Evolutionary conservation across 2,329 filamentous ascomycete species (phyloP).

Genomic region (Fusarium sp.): DNA sequence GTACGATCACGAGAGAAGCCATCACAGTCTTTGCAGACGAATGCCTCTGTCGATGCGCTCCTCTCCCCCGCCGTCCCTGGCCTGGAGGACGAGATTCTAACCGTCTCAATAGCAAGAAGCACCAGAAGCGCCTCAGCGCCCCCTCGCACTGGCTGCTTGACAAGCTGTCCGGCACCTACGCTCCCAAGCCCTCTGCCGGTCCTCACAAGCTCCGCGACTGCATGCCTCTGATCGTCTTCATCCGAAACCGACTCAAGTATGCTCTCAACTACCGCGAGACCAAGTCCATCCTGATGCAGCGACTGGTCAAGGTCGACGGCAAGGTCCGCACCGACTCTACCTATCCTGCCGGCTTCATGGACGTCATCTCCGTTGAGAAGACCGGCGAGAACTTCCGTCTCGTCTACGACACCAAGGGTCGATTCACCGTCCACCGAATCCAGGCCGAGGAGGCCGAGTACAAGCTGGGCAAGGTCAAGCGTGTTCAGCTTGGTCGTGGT

Average conservation of each 20-base stretch:
- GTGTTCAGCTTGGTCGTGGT: constrained; percentile 98
- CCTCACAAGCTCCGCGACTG: constrained; percentile 99
- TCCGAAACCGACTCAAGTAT: constrained; percentile 97
- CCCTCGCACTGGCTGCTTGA: constrained; percentile 99
- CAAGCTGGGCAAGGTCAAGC: constrained; percentile 99
- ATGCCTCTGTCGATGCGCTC: constrained; percentile 17
- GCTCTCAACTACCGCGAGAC: constrained; percentile 98
- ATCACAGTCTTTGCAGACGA: constrained; percentile 6
- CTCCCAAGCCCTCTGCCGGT: constrained; percentile 75
- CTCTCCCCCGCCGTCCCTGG: constrained; percentile 1
- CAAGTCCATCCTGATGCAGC: constrained; percentile 98
- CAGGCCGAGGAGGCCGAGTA: constrained; percentile 98
- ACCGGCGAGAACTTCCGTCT: constrained; percentile 99
- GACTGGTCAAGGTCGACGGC: constrained; percentile 98
- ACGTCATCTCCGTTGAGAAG: constrained; percentile 99
- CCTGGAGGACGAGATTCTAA: constrained; percentile 40
- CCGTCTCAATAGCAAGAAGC: constrained; percentile 80
- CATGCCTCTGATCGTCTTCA: constrained; percentile 98
- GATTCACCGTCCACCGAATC: constrained; percentile 99
- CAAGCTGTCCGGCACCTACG: constrained; percentile 95
- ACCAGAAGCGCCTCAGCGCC: constrained; percentile 99
- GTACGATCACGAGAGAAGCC: constrained; percentile 43
- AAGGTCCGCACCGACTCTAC: constrained; percentile 99
- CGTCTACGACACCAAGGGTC: constrained; percentile 99
- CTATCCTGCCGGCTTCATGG: constrained; percentile 99